These are phyloP conservation scores for Posidonia oceanica DNA, from an alignment of 116 monocot genomes.

Conservation along the genomic window DNA sequence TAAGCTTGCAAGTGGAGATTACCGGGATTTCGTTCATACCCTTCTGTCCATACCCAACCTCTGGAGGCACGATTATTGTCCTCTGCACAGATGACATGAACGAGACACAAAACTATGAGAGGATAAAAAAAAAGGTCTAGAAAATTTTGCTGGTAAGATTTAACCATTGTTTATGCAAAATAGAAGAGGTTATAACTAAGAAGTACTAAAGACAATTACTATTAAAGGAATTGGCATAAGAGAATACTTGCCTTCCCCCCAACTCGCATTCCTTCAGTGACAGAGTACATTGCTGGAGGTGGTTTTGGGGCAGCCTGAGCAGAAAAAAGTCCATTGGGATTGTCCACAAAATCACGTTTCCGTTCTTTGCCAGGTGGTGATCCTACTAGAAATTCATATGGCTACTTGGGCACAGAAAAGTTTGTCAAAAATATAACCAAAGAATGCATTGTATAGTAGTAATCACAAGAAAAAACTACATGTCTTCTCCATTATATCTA, in stretches of 20 bases:
- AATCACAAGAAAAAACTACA: not conserved
- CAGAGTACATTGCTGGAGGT: slow-evolving; percentile 62
- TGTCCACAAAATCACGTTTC: slow-evolving; percentile 81
- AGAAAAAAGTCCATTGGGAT: slow-evolving; percentile 80
- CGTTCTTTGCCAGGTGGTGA: slow-evolving; percentile 82
- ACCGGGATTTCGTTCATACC: slow-evolving; percentile 92
- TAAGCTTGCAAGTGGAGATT: not conserved
- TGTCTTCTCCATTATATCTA: too few relatives aligned
- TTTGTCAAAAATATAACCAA: slow-evolving; percentile 8
- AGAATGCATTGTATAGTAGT: not conserved
- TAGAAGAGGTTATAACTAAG: not conserved
- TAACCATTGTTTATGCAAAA: not conserved
- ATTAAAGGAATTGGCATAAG: not conserved
- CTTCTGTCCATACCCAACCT: slow-evolving; percentile 67
- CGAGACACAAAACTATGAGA: not conserved
- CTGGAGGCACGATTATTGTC: slow-evolving; percentile 73
- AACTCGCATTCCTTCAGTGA: slow-evolving; percentile 87
- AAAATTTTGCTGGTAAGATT: too few relatives aligned
- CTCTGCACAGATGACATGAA: slow-evolving; percentile 30
- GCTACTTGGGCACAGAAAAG: slow-evolving; percentile 45
- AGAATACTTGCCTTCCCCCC: slow-evolving; percentile 63
- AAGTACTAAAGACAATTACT: too few relatives aligned
- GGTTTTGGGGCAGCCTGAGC: slow-evolving; percentile 94
- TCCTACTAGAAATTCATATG: slow-evolving; percentile 81
- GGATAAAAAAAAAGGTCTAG: too few relatives aligned